phyloP scores from a whole-genome alignment of 768 basidiomycete genomes.

The Tylopilus subfusipes region DNA sequence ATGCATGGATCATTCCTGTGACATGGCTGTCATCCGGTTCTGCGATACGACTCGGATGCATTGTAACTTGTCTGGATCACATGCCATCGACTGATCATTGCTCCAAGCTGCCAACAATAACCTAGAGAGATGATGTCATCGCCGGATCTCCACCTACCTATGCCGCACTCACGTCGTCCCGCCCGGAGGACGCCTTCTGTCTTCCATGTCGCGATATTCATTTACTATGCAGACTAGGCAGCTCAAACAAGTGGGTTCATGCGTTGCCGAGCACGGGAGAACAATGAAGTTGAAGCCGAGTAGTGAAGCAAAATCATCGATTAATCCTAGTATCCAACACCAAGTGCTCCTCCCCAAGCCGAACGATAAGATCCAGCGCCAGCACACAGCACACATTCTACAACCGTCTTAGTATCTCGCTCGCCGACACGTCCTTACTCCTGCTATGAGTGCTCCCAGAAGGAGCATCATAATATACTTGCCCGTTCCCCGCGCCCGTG shows the following conservation, averaged over 20 bases:
- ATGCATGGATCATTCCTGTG: no score
- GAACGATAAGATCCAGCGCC: not conserved
- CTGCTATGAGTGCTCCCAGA: conserved; percentile 7
- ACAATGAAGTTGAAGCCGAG: not conserved
- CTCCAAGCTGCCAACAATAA: no score
- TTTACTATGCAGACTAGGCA: no score
- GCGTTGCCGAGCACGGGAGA: not conserved
- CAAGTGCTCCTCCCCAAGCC: not conserved
- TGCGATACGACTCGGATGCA: not conserved
- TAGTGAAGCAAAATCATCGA: conserved; percentile 3
- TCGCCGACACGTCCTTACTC: conserved; percentile 33
- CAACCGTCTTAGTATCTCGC: conserved; percentile 35
- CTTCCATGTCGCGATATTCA: not conserved
- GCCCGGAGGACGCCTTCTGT: not conserved
- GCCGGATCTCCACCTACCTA: not conserved
- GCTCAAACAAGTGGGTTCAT: not conserved
- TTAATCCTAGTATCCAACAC: not conserved
- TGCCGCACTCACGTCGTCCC: not conserved
- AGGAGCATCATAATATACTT: conserved; percentile 12
- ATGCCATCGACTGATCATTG: not conserved
- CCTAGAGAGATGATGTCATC: not conserved
- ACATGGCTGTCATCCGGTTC: not conserved
- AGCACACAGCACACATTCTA: conserved; percentile 5
- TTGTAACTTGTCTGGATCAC: not conserved
- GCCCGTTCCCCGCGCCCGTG: conserved; percentile 22